These are phyloP conservation scores for Streptanthus diversifolius DNA, from an alignment of 345 rosid species.

Conservation along the genomic window DNA sequence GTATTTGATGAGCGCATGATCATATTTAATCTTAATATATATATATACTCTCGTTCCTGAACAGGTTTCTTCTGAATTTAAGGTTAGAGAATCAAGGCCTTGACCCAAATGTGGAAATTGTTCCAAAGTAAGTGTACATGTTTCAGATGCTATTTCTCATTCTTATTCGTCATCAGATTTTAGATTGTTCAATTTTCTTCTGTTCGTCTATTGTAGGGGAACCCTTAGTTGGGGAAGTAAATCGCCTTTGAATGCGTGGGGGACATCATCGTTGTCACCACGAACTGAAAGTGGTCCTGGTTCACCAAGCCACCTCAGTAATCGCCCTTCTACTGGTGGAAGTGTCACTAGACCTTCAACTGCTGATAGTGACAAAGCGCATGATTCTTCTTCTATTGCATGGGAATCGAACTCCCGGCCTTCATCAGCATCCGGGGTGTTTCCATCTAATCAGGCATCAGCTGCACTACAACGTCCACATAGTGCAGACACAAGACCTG, in stretches of 20 bases:
- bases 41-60: background rate
- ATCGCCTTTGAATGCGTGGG: constrained; percentile 90
- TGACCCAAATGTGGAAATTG: constrained; percentile 96
- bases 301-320: constrained; percentile 77
- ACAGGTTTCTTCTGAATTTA: constrained; percentile 23
- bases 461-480: constrained; percentile 71
- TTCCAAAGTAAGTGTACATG: constrained; percentile 76
- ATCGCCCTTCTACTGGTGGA: constrained; percentile 96
- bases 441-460: constrained; percentile 69
- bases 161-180: background rate
- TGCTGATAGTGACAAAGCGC: constrained; percentile 76
- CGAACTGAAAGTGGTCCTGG: constrained; percentile 63
- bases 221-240: constrained; percentile 91
- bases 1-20: constrained; percentile 37
- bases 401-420: constrained; percentile 91
- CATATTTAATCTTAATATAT: background rate
- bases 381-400: constrained; percentile 54
- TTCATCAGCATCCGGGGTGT: constrained; percentile 87
- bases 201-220: constrained; percentile 49
- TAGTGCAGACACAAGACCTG: constrained; percentile 98
- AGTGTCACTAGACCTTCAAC: constrained; percentile 91
- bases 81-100: constrained; percentile 98
- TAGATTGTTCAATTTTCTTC: background rate
- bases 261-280: constrained; percentile 66
- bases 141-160: background rate